phyloP scores from a whole-genome alignment of 208 protist genomes.

The Crithidia expoeki region DNA sequence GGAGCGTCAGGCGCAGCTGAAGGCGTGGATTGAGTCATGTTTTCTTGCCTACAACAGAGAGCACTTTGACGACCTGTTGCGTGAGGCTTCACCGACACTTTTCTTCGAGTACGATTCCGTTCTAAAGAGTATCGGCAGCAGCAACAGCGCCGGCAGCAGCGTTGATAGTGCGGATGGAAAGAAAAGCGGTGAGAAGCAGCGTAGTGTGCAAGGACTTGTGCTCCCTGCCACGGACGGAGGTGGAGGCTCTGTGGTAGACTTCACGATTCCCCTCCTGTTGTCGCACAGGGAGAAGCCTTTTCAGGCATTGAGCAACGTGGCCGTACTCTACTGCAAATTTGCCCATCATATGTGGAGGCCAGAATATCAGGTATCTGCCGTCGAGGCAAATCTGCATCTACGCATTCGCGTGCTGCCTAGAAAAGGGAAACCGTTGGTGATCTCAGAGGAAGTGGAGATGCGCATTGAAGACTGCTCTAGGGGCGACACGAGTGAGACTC shows the following conservation, averaged over 20 bases:
- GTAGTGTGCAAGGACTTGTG: conserved; percentile 32
- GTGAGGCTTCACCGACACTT: conserved; percentile 29
- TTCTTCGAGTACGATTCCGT: conserved; percentile 53
- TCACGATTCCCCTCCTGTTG: conserved; percentile 47
- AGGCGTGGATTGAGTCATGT: conserved; percentile 49
- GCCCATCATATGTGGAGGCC: conserved; percentile 17
- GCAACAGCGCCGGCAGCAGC: not conserved
- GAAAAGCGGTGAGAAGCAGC: conserved; percentile 1
- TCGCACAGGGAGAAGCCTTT: conserved; percentile 10
- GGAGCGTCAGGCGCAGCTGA: conserved; percentile 28
- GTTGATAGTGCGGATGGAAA: not conserved
- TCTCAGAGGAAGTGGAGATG: conserved; percentile 37
- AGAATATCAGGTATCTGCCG: conserved; percentile 20
- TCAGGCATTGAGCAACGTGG: conserved; percentile 34
- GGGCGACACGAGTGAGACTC: not conserved
- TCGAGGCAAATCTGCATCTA: conserved; percentile 38
- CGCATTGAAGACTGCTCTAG: conserved; percentile 20
- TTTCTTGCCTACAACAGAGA: conserved; percentile 23
- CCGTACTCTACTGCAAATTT: conserved; percentile 50
- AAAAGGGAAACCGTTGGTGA: conserved; percentile 17
- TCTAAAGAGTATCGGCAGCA: conserved; percentile 9
- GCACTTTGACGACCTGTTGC: conserved; percentile 32
- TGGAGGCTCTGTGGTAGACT: conserved; percentile 22
- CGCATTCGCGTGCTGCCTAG: not conserved
- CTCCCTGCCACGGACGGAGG: conserved; percentile 11